Evolutionary conservation across 441 rosid species (phyloP), one percentile per base, ranked within the genome.

Genomic region (Melastoma candidum): DNA sequence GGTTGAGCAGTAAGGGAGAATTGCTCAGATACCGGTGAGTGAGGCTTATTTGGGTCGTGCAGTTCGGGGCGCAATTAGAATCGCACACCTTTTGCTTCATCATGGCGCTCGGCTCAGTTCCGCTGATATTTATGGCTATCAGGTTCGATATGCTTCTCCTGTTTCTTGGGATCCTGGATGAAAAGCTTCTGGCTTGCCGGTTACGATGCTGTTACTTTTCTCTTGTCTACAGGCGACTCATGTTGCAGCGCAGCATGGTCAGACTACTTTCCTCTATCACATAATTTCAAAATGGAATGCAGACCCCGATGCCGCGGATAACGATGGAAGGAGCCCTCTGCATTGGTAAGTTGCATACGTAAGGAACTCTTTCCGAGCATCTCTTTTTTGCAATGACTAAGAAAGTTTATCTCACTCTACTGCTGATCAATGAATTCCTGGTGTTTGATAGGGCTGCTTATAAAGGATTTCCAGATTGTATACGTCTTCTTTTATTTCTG

Each of bases 191-290:
- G 7, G 41, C 6, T 4, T 6, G 8, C 8, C 41, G 7, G 7
- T 32, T 32, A 32, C 8, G 41, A 32, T 32, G 5, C 41, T 32
- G 9, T 58, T 45, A 44, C 27, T 46, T 48, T 66, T 67, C 22
- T 60, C 64, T 56, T 82, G 65, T 52, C 67, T 63, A 68, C 80
- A 93, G 98, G 48, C 87, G 60, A 81, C 96, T 51, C 97, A 93
- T 71, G 90, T 93, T 70, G 98, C 97, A 24, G 96, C 97, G 49
- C 97, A 93, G 70, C 84, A 88, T 76, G 97, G 98, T 61, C 98
- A 88, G 79, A 86, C 97, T 26, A 78, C 98, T 77, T 88, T 84
- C 67, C 84, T 93, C 49, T 84, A 86, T 72, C 84, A 84, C 61
- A 55, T 88, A 44, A 82, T 93, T 68, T 93, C 95, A 54, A 86